Evolutionary conservation across 1,284 basidiomycete species (phyloP).

Genomic region (Pulveroboletus sp.): DNA sequence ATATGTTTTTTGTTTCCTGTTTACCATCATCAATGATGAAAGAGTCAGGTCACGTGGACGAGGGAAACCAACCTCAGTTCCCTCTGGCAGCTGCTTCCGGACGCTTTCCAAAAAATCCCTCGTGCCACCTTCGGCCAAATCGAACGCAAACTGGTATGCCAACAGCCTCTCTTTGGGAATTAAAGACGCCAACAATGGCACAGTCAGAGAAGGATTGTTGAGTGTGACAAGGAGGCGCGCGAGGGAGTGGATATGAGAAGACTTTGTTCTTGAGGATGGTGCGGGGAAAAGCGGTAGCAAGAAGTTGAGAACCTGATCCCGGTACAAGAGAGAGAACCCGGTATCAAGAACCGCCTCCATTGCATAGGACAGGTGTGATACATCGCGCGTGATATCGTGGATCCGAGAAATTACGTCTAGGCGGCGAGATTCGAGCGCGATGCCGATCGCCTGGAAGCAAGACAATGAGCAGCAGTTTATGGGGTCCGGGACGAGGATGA

Average conservation of each 20-base stretch:
- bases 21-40: constrained; percentile 17
- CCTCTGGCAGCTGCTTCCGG: constrained; percentile 62
- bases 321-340: constrained; percentile 78
- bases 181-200: constrained; percentile 69
- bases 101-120: constrained; percentile 88
- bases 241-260: constrained; percentile 71
- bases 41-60: not conserved
- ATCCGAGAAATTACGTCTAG: constrained; percentile 83
- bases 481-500: not conserved
- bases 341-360: constrained; percentile 88
- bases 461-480: constrained; percentile 10
- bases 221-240: constrained; percentile 89
- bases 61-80: constrained; percentile 52
- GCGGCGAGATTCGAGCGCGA: constrained; percentile 87
- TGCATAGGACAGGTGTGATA: constrained; percentile 81
- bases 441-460: constrained; percentile 77
- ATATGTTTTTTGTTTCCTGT: constrained; percentile 61
- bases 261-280: constrained; percentile 67
- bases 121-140: constrained; percentile 88
- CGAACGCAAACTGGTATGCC: constrained; percentile 93
- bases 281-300: constrained; percentile 81
- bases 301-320: constrained; percentile 82
- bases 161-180: constrained; percentile 72
- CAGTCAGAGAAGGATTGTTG: constrained; percentile 73
- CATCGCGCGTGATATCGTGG: constrained; percentile 72